These are phyloP conservation scores for Talaromyces sp. DNA, from an alignment of 2,329 filamentous ascomycete genomes.

Conservation along the genomic window DNA sequence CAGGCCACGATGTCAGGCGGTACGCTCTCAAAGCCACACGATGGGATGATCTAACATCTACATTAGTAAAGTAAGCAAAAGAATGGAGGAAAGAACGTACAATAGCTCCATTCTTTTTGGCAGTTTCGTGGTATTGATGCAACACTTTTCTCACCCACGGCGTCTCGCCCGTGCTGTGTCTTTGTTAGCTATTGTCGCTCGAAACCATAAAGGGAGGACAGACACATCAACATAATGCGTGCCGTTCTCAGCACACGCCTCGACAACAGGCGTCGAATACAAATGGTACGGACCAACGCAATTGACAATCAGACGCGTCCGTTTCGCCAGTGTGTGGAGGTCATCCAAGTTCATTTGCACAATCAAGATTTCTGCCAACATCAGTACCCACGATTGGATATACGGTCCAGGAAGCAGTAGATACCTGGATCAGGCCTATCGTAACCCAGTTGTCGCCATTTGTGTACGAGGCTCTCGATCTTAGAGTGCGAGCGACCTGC, in stretches of 20 bases:
- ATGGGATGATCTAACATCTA: constrained; percentile 53
- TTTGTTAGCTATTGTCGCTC: background rate
- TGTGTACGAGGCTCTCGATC: constrained; percentile 64
- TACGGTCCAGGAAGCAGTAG: background rate
- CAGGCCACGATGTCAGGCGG: constrained; percentile 56
- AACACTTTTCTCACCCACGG: constrained; percentile 64
- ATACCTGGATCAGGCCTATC: constrained; percentile 69
- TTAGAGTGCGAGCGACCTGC: constrained; percentile 78
- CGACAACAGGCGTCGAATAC: constrained; percentile 62
- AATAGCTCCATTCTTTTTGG: constrained; percentile 59
- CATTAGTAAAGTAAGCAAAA: constrained; percentile 17
- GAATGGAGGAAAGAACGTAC: constrained; percentile 34
- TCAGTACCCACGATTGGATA: background rate
- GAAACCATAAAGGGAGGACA: constrained; percentile 18
- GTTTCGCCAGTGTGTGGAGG: constrained; percentile 51
- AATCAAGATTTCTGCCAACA: constrained; percentile 40
- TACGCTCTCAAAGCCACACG: constrained; percentile 59
- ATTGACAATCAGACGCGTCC: constrained; percentile 58
- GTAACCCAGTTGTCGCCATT: constrained; percentile 63
- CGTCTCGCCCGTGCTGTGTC: constrained; percentile 56
- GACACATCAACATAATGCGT: constrained; percentile 65
- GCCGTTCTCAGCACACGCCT: constrained; percentile 61
- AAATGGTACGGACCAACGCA: constrained; percentile 62
- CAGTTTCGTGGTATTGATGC: constrained; percentile 57
- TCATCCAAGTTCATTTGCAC: constrained; percentile 50